Percentiles rank a stretch among this genome's conserved stretches.
These are phyloP conservation scores for Mycena indigotica DNA, from an alignment of 768 basidiomycete species.

Conservation along the genomic window DNA sequence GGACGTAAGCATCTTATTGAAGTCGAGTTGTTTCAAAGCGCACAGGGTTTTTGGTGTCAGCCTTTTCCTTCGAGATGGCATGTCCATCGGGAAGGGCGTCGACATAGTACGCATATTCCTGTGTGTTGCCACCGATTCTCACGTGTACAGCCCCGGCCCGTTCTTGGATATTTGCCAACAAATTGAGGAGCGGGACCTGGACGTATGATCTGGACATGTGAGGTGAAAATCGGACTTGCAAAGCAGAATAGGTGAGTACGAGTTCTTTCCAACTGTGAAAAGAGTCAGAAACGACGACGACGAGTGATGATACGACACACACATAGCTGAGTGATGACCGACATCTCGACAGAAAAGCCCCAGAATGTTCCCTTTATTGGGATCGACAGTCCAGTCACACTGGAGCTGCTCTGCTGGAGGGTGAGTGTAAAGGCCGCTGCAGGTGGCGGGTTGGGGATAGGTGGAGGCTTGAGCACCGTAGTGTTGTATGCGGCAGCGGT, in stretches of 20 bases:
- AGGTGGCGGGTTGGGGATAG: conserved; percentile 25
- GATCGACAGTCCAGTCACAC: conserved; percentile 30
- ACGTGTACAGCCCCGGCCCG: conserved; percentile 52
- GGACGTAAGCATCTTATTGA: background rate
- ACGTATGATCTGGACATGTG: conserved; percentile 5
- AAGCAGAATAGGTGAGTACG: conserved; percentile 6
- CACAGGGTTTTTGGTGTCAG: conserved; percentile 33
- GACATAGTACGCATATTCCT: conserved; percentile 48
- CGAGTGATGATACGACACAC: conserved; percentile 12
- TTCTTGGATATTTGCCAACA: conserved; percentile 41
- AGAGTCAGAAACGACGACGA: background rate
- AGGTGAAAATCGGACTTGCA: background rate
- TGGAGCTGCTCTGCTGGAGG: conserved; percentile 19
- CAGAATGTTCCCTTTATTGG: conserved; percentile 42
- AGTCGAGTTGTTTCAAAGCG: conserved; percentile 4
- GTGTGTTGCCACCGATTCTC: conserved; percentile 62
- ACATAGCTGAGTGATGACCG: conserved; percentile 43
- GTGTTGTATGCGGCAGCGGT: conserved; percentile 31
- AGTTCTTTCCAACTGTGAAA: conserved; percentile 21
- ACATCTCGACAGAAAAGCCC: conserved; percentile 48
- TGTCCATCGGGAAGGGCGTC: conserved; percentile 34
- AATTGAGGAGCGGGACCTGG: conserved; percentile 24
- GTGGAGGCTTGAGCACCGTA: conserved; percentile 31
- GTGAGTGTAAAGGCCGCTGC: conserved; percentile 26
- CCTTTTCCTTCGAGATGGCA: conserved; percentile 44